Percentiles rank a stretch among this genome's conserved stretches.
Conservation (phyloP, 169 alveolate genomes). For the Eimeria praecox region DNA sequence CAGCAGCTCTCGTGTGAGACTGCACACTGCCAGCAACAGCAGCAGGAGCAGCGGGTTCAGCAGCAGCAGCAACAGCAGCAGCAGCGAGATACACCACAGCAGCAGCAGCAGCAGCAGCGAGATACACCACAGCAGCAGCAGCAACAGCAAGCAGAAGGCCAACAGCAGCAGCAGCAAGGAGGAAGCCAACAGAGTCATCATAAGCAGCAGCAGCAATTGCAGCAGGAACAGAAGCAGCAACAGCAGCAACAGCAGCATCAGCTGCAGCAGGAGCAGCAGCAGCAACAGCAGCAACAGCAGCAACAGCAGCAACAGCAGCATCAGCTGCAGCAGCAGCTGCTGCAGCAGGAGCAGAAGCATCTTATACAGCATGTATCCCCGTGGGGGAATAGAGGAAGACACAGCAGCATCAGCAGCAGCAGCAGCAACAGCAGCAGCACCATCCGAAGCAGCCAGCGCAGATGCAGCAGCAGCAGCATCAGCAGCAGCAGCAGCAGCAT, state of each 20-base stretch:
- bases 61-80: slow-evolving; percentile 42
- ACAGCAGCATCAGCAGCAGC: slow-evolving; percentile 1
- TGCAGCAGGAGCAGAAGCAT: not conserved
- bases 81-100: not conserved
- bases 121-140: not conserved
- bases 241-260: not conserved
- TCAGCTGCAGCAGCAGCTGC: slow-evolving; percentile 10
- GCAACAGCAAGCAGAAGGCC: not conserved
- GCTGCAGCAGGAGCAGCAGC: not conserved
- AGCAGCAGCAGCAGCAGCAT: slow-evolving; percentile 19
- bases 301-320: slow-evolving; percentile 21
- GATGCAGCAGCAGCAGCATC: not conserved
- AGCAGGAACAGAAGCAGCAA: not conserved
- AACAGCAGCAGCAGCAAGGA: not conserved
- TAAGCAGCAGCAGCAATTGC: slow-evolving; percentile 9
- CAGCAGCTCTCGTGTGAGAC: too few relatives aligned
- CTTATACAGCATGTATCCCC: not conserved
- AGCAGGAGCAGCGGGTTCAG: not conserved
- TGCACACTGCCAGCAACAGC: not conserved
- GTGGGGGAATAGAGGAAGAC: not conserved
- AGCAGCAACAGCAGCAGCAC: not conserved
- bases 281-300: not conserved
- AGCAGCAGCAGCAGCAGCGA: not conserved
- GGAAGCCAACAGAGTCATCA: slow-evolving; percentile 5
- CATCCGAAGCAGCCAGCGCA: not conserved